phyloP scores from a whole-genome alignment of 441 rosid genomes.

The Gossypium gossypioides region DNA sequence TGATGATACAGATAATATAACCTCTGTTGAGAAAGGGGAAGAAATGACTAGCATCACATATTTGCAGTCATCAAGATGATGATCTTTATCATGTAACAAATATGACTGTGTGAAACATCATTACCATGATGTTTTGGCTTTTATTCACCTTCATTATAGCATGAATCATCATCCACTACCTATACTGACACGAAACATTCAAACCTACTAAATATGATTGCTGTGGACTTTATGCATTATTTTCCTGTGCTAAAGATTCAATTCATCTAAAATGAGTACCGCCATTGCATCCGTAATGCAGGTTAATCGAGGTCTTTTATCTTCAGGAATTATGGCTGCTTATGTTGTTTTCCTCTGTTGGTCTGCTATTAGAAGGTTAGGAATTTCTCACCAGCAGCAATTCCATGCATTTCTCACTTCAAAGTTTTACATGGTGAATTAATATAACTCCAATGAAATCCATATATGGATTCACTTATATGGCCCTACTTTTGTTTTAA shows the following conservation, averaged over 20 bases:
- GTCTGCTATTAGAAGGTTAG: no score
- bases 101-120: neutral
- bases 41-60: neutral
- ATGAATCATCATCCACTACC: neutral
- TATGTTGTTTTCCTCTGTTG: constrained; percentile 70
- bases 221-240: neutral
- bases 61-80: neutral
- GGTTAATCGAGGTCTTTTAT: constrained; percentile 71
- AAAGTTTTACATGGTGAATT: neutral
- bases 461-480: neutral
- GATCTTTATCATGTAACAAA: neutral
- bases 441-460: neutral
- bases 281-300: constrained; percentile 15
- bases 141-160: neutral
- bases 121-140: neutral
- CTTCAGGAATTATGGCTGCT: constrained; percentile 79
- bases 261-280: neutral
- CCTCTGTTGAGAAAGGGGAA: neutral
- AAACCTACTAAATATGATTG: neutral
- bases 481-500: neutral
- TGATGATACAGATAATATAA: neutral
- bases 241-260: neutral
- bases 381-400: no score
- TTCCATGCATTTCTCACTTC: neutral
- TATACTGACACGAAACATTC: neutral